Evolutionary conservation across 2,329 filamentous ascomycete species (phyloP), one percentile per base, ranked within the genome.

Genomic region (Hypoxylon sp.): DNA sequence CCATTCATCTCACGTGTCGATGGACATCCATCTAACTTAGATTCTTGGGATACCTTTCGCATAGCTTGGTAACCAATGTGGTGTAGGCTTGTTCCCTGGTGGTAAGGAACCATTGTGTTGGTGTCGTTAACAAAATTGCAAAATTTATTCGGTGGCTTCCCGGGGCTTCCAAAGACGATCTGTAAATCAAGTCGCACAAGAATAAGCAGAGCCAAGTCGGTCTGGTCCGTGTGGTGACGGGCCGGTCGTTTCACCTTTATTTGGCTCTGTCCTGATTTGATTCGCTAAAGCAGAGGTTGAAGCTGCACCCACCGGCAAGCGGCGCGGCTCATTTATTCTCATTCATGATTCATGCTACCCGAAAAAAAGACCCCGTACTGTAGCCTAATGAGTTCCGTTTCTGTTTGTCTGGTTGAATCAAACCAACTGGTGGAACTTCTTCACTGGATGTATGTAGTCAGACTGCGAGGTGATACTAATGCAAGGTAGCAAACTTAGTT

Each of bases 201-300:
- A 63, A 62, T 56, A 45, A 19, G 43, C 46, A 25, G 23, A 43
- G 38, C 2, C 21, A 43, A 43, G 38, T 43, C 38, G 38, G 38
- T 19, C 38, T 50, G 55, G 51, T 49, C 52, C 28, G 30, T 21
- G 51, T 59, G 67, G 67, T 63, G 55, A 56, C 48, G 60, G 67
- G 53, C 55, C 45, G 55, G 46, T 56, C 64, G 67, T 70, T 70
- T 70, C 67, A 67, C 30, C 49, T 64, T 64, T 48, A 67, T 49
- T 69, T 36, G 30, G 58, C 46, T 25, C 28, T 50, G 34, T 45
- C 50, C 55, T 60, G 58, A 28, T 49, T 36, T 38, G 43, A 58
- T 34, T 38, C 34, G 45, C 52, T 23, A 25, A 43, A 45, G 32
- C 34, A 38, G 34, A 14, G 45, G 9, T 57, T 57, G 32, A 28